Evolutionary conservation across 2,329 filamentous ascomycete species (phyloP).

Genomic region (Leptographium radiaticola): DNA sequence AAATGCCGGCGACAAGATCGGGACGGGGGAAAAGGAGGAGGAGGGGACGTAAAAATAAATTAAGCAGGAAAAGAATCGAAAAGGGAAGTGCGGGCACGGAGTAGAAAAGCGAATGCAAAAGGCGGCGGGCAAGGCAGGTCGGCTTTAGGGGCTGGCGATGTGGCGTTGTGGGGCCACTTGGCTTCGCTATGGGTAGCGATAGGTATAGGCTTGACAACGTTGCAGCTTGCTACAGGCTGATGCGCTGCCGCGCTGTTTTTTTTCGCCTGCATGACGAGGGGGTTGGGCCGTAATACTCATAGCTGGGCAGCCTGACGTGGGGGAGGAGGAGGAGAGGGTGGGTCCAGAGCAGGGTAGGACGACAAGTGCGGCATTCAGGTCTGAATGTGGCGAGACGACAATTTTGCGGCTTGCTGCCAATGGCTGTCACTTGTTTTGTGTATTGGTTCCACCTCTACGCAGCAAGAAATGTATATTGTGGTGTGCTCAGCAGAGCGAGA

Average conservation of each 20-base stretch:
- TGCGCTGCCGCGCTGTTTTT: background rate
- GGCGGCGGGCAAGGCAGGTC: background rate
- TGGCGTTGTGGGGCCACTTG: background rate
- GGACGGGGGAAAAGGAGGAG: slow-evolving; percentile 14
- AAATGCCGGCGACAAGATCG: slow-evolving; percentile 10
- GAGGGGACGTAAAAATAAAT: background rate
- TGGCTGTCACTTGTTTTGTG: background rate
- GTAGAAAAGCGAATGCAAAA: background rate
- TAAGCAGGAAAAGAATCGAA: slow-evolving; percentile 8
- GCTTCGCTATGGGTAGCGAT: background rate
- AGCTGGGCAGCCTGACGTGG: background rate
- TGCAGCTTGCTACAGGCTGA: background rate
- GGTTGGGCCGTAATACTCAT: background rate
- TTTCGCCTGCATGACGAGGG: background rate
- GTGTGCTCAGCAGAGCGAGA: background rate
- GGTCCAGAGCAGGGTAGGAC: slow-evolving; percentile 10
- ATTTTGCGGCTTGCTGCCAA: background rate
- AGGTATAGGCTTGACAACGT: background rate
- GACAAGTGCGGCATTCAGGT: background rate
- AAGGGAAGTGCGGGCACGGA: slow-evolving; percentile 13
- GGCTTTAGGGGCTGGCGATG: background rate
- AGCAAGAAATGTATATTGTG: background rate
- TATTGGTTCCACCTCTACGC: background rate
- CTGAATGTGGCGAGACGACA: slow-evolving; percentile 9
- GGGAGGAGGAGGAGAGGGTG: slow-evolving; percentile 15